Evolutionary conservation across 257 asterid genomes (phyloP).

Genomic region (Scutellaria galericulata): DNA sequence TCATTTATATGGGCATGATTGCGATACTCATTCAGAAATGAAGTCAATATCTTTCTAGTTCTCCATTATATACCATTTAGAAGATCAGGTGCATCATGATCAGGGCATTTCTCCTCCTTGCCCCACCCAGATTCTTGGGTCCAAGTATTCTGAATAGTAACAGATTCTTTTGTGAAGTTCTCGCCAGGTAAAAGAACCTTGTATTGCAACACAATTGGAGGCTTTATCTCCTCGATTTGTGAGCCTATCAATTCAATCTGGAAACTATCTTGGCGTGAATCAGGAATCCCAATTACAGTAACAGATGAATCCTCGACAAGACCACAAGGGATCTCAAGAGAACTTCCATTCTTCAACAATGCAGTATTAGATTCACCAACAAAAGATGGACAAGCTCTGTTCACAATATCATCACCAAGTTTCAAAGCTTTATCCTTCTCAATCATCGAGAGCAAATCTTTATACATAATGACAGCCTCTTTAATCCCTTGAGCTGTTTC

Average conservation of each 20-base stretch:
- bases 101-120: slow-evolving; percentile 82
- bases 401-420: slow-evolving; percentile 30
- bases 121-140: slow-evolving; percentile 84
- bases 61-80: slow-evolving; percentile 49
- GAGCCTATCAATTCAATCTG: slow-evolving; percentile 74
- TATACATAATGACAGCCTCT: slow-evolving; percentile 72
- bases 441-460: slow-evolving; percentile 47
- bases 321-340: slow-evolving; percentile 81
- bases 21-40: neutral
- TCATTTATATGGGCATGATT: slow-evolving; percentile 1
- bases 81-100: slow-evolving; percentile 50
- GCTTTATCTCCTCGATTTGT: slow-evolving; percentile 51
- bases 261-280: slow-evolving; percentile 56
- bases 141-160: slow-evolving; percentile 82
- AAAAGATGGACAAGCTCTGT: slow-evolving; percentile 57
- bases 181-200: slow-evolving; percentile 70
- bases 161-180: slow-evolving; percentile 78
- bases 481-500: slow-evolving; percentile 79
- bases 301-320: slow-evolving; percentile 81
- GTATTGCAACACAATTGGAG: slow-evolving; percentile 72
- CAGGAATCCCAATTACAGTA: slow-evolving; percentile 84
- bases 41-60: neutral
- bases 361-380: slow-evolving; percentile 48
- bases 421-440: slow-evolving; percentile 43
- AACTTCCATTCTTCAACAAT: slow-evolving; percentile 37